phyloP scores from a whole-genome alignment of 768 basidiomycete species.

The Lentinula sp. region DNA sequence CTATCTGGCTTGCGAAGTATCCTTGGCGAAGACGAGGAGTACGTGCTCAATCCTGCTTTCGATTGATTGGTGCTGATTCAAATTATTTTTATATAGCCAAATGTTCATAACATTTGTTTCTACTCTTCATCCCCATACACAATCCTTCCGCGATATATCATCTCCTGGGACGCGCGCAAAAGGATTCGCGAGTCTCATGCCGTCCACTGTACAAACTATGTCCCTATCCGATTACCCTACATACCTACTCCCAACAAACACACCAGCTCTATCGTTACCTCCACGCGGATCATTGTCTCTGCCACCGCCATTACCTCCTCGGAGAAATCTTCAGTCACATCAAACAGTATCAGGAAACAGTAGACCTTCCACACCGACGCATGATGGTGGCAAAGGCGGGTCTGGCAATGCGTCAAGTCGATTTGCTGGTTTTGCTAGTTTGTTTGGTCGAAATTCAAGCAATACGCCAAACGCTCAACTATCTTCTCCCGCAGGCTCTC shows the following conservation, averaged over 20 bases:
- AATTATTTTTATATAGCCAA: constrained; percentile 6
- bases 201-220: constrained; percentile 23
- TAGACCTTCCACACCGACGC: constrained; percentile 16
- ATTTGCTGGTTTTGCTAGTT: background rate
- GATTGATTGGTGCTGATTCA: background rate
- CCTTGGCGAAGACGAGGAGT: constrained; percentile 46
- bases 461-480: background rate
- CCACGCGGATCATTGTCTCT: constrained; percentile 29
- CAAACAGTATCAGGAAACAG: background rate
- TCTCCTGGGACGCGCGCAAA: constrained; percentile 26
- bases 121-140: constrained; percentile 12
- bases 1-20: constrained; percentile 79
- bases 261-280: constrained; percentile 39
- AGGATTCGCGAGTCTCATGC: constrained; percentile 45
- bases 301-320: constrained; percentile 24
- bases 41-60: background rate
- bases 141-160: constrained; percentile 12
- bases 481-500: background rate
- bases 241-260: constrained; percentile 35
- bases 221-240: constrained; percentile 39
- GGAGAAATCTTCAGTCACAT: constrained; percentile 16
- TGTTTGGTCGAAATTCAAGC: constrained; percentile 2
- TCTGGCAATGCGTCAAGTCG: background rate
- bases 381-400: constrained; percentile 5
- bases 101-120: constrained; percentile 10